Percentiles rank a stretch among this genome's conserved stretches.
phyloP scores from a whole-genome alignment of 2,329 filamentous ascomycete genomes.

The Dactylellina drechsleri region DNA sequence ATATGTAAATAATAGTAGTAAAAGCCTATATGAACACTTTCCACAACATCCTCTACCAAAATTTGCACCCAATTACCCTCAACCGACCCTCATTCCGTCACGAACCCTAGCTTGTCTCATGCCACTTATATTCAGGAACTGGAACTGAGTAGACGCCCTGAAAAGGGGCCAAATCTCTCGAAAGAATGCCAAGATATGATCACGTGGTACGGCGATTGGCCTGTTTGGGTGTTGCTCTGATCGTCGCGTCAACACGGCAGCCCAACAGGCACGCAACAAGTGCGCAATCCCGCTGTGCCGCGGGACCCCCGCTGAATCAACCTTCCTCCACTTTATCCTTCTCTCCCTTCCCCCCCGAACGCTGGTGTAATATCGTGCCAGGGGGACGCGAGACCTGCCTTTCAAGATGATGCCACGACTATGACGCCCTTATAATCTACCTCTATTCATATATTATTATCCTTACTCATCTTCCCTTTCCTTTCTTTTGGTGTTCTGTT shows the following conservation, averaged over 20 bases:
- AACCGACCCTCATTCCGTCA: no score
- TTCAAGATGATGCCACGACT: background rate
- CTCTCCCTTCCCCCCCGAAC: background rate
- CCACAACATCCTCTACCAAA: no score
- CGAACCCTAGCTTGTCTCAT: no score
- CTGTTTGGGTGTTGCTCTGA: slow-evolving; percentile 19
- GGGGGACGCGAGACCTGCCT: background rate
- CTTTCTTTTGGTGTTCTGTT: slow-evolving; percentile 8
- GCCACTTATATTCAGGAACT: background rate
- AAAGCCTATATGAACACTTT: no score
- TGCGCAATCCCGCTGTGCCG: slow-evolving; percentile 53
- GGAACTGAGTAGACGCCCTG: background rate
- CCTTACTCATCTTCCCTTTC: slow-evolving; percentile 6
- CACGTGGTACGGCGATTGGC: slow-evolving; percentile 32
- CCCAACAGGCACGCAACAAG: slow-evolving; percentile 5
- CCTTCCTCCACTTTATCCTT: slow-evolving; percentile 6
- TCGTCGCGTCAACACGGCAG: slow-evolving; percentile 34
- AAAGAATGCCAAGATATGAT: background rate
- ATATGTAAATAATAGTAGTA: no score
- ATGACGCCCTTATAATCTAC: slow-evolving; percentile 10
- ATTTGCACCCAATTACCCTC: no score
- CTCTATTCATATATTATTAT: slow-evolving; percentile 9
- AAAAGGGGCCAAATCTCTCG: background rate
- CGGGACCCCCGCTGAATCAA: slow-evolving; percentile 21
- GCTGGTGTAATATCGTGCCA: background rate